These are phyloP conservation scores for Kodamaea fungicola DNA, from an alignment of 1,139 yeast species.

Conservation along the genomic window DNA sequence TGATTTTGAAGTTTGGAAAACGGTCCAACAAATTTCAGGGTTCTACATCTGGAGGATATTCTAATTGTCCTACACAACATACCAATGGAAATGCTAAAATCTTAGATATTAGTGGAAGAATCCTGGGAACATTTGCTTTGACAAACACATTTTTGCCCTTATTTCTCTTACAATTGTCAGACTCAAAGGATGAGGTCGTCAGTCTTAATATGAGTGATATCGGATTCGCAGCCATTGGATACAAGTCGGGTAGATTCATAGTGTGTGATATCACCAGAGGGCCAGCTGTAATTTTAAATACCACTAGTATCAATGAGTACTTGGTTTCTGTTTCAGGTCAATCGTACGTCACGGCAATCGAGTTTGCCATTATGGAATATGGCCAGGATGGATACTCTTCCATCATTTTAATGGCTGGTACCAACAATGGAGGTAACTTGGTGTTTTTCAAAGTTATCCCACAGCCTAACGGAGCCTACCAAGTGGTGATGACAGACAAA, in stretches of 20 bases:
- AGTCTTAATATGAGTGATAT: slow-evolving; percentile 66
- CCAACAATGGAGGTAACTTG: slow-evolving; percentile 70
- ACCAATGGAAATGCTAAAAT: slow-evolving; percentile 35
- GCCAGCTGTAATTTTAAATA: slow-evolving; percentile 68
- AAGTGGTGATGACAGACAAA: slow-evolving; percentile 54
- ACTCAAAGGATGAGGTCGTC: slow-evolving; percentile 44
- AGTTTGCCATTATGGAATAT: slow-evolving; percentile 69
- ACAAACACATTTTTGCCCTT: slow-evolving; percentile 60
- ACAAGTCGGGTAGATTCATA: slow-evolving; percentile 67
- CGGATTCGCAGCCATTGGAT: slow-evolving; percentile 85
- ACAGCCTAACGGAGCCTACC: slow-evolving; percentile 63
- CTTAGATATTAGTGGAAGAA: slow-evolving; percentile 28
- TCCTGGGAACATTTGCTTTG: slow-evolving; percentile 30
- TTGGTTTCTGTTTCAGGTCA: slow-evolving; percentile 35
- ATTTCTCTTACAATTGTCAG: slow-evolving; percentile 42
- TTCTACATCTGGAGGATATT: slow-evolving; percentile 19
- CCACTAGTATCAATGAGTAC: slow-evolving; percentile 38
- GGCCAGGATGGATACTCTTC: slow-evolving; percentile 68
- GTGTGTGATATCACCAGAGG: slow-evolving; percentile 79
- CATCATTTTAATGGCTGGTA: slow-evolving; percentile 72
- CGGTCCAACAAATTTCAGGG: slow-evolving; percentile 9
- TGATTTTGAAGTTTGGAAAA: slow-evolving; percentile 69
- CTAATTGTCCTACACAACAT: slow-evolving; percentile 31
- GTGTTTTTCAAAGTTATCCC: slow-evolving; percentile 68
- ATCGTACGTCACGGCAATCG: slow-evolving; percentile 56